phyloP scores from a whole-genome alignment of 305 asterid genomes.

The Ruellia speciosa region DNA sequence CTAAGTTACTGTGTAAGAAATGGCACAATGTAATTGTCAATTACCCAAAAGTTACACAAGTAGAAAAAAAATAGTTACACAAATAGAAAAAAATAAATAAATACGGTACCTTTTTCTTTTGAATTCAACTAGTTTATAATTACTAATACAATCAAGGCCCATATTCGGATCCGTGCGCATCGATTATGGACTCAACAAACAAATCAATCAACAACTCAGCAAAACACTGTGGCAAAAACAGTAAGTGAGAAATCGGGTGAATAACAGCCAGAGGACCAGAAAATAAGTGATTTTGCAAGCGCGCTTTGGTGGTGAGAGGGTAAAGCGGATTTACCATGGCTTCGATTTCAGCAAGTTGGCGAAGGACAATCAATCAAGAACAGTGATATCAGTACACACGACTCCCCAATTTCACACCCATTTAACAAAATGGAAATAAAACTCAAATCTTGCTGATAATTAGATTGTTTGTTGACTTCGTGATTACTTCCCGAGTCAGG shows the following conservation, averaged over 20 bases:
- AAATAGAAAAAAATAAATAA: background rate
- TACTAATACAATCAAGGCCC: background rate
- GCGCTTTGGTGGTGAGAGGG: too few species aligned
- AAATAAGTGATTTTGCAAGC: background rate
- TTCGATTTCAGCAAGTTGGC: conserved; percentile 42
- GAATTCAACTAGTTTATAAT: too few species aligned
- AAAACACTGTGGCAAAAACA: background rate
- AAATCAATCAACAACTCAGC: background rate
- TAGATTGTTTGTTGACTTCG: too few species aligned
- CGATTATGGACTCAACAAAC: background rate
- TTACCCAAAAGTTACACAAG: background rate
- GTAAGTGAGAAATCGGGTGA: background rate
- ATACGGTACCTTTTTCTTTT: background rate
- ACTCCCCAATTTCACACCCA: conserved; percentile 14
- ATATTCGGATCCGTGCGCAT: conserved; percentile 14
- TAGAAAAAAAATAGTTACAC: background rate
- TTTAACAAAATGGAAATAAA: background rate
- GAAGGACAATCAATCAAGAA: conserved; percentile 33
- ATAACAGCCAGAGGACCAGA: background rate
- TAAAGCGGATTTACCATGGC: conserved; percentile 36
- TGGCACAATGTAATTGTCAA: too few species aligned
- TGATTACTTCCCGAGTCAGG: conserved; percentile 29
- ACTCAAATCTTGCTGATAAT: background rate
- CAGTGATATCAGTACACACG: conserved; percentile 36
- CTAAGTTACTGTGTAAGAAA: too few species aligned